Evolutionary conservation across 2,329 filamentous ascomycete species (phyloP).

Genomic region (Penicillium concentricum): DNA sequence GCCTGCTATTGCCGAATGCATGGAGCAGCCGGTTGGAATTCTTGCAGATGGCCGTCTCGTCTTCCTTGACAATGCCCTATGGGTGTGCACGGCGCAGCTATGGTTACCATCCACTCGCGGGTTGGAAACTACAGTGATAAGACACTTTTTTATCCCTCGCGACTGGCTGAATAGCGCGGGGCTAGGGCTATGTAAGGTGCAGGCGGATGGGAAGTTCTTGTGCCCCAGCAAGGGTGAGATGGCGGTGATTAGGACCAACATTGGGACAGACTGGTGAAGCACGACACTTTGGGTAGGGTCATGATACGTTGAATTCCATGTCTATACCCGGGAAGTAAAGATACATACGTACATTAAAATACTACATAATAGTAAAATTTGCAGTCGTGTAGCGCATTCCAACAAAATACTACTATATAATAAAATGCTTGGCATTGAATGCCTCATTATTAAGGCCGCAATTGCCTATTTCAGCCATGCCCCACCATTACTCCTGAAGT

Average conservation of each 20-base stretch:
- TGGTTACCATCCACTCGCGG: background rate
- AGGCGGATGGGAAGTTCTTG: background rate
- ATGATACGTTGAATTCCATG: background rate
- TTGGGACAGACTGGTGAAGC: background rate
- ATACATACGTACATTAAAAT: background rate
- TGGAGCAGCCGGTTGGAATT: background rate
- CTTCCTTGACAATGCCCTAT: background rate
- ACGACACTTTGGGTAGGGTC: background rate
- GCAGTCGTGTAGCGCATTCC: background rate
- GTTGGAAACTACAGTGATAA: background rate
- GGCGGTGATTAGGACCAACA: background rate
- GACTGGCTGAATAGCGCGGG: background rate
- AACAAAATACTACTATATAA: background rate
- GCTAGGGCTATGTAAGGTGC: background rate
- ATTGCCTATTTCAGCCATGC: too few relatives aligned
- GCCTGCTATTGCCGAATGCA: background rate
- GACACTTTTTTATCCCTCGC: background rate
- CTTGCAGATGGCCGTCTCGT: background rate
- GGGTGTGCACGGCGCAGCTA: background rate
- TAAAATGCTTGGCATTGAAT: background rate
- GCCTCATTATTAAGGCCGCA: background rate
- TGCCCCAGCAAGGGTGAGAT: background rate
- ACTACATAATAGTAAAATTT: background rate
- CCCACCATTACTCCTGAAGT: background rate
- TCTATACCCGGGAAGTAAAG: background rate